These are phyloP conservation scores for Tremella fuciformis DNA, from an alignment of 768 basidiomycete species.

Conservation along the genomic window DNA sequence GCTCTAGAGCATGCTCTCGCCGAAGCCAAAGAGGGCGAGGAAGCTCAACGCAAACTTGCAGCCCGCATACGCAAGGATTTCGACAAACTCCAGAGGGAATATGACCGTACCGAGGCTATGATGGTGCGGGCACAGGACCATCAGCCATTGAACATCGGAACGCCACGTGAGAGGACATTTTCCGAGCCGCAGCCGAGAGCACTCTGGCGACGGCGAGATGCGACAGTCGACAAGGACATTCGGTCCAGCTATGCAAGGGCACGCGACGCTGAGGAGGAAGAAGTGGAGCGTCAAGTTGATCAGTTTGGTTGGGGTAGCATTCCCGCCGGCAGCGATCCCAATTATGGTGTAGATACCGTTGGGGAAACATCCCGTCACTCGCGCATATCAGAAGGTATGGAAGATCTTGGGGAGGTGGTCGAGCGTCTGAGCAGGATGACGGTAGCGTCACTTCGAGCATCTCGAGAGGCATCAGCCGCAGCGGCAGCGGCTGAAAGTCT, in stretches of 20 bases:
- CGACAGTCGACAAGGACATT: neutral
- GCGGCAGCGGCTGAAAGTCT: neutral
- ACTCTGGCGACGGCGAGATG: conserved; percentile 3
- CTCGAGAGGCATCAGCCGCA: neutral
- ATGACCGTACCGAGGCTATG: conserved; percentile 27
- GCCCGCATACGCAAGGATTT: conserved; percentile 32
- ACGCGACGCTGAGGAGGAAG: neutral
- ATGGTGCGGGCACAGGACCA: conserved; percentile 11
- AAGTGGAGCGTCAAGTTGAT: conserved; percentile 6
- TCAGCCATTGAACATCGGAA: neutral
- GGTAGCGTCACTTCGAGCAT: neutral
- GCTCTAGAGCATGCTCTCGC: conserved; percentile 32
- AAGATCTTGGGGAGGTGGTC: conserved; percentile 9
- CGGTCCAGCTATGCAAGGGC: neutral
- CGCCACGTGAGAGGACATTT: neutral
- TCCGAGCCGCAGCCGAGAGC: neutral
- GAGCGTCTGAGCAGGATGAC: conserved; percentile 5
- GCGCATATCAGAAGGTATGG: neutral
- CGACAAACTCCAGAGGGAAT: conserved; percentile 37
- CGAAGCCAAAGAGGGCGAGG: conserved; percentile 38
- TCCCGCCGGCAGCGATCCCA: conserved; percentile 20
- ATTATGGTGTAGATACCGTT: neutral
- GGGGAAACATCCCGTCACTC: neutral
- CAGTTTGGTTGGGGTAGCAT: conserved; percentile 28
- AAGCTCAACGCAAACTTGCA: conserved; percentile 31